Base-by-base conservation (phyloP, 179 eudicot species). In the Monotropa hypopitys region DNA sequence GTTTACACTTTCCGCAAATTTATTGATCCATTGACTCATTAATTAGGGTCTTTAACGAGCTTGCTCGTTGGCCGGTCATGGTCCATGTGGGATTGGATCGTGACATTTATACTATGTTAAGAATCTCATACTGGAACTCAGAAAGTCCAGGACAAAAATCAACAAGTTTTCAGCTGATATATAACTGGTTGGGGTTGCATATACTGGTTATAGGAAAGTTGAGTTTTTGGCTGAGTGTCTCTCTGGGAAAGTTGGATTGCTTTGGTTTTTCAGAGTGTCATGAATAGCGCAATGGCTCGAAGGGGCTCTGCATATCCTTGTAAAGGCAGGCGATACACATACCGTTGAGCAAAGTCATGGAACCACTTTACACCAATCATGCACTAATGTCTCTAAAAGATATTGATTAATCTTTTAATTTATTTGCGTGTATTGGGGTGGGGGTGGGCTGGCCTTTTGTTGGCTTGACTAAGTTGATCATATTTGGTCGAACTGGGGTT, bases 281-380 rank as follows among this genome's bases (percentile, higher is more conserved):
- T 21, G 32, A 73, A 73, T 49, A 4, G 75, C 4, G 45, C 59
- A 33, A 72, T 72, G 59, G 15, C 75, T 72, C 49, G 75, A 23
- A 10, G 7, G 49, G 53, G 54, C 12, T 16, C 4, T 71, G 59
- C 59, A 49, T 50, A 70, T 70, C 71, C 21, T 67, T 67, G 23
- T 28, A 43, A 2, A 49, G 72, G 30, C 21, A 67, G 72, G 43
- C 53, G 11, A 23, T 70, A 5, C 16, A 28, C 43, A 32, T 13
- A 18, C 5, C 3, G 18, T 68, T 49, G 42, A 72, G 75, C 56
- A 21, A 49, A 72, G 15, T 50, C 30, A 13, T 50, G 26, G 26
- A 47, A 32, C 61, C 18, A 16, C 75, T 28, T 49, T 50, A 50
- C 5, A 50, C 43, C 26, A 46, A 47, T 32, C 32, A 72, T 49